Evolutionary conservation across 495 filamentous ascomycete genomes (phyloP).

Genomic region (Hypoxylon intermedium): DNA sequence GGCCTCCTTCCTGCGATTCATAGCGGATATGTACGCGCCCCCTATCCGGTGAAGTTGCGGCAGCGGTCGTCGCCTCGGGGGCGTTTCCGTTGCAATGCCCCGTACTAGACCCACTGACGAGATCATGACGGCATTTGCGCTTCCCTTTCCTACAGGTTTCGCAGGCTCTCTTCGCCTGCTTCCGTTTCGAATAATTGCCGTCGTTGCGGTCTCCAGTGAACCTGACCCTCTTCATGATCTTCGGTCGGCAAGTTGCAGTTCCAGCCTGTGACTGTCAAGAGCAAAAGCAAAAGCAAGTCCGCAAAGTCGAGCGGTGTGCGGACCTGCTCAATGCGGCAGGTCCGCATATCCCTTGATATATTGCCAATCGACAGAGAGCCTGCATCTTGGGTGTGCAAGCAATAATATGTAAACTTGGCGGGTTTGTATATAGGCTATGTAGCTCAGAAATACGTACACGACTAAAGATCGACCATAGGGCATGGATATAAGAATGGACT

Average conservation of each 20-base stretch:
- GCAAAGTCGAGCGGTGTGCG: constrained; percentile 18
- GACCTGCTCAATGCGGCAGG: constrained; percentile 22
- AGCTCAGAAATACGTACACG: no score
- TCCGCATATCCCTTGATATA: constrained; percentile 5
- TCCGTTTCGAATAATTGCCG: constrained; percentile 26
- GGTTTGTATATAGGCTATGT: no score
- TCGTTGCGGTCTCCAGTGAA: constrained; percentile 30
- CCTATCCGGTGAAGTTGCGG: background rate
- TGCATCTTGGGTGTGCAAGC: background rate
- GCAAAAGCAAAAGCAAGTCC: constrained; percentile 5
- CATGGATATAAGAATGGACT: background rate
- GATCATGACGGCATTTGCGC: constrained; percentile 19
- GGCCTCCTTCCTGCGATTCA: constrained; percentile 1
- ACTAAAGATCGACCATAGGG: background rate
- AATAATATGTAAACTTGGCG: background rate
- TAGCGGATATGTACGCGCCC: background rate
- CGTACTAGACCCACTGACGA: background rate
- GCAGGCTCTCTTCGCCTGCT: constrained; percentile 36
- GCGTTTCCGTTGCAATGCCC: background rate
- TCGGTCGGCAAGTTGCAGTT: background rate
- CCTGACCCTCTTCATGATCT: constrained; percentile 31
- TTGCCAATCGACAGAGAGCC: background rate
- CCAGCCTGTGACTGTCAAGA: background rate
- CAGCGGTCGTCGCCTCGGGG: background rate
- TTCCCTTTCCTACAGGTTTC: constrained; percentile 37